Base-by-base conservation (phyloP, 805 yeast genomes). In the Torulaspora delbrueckii region DNA sequence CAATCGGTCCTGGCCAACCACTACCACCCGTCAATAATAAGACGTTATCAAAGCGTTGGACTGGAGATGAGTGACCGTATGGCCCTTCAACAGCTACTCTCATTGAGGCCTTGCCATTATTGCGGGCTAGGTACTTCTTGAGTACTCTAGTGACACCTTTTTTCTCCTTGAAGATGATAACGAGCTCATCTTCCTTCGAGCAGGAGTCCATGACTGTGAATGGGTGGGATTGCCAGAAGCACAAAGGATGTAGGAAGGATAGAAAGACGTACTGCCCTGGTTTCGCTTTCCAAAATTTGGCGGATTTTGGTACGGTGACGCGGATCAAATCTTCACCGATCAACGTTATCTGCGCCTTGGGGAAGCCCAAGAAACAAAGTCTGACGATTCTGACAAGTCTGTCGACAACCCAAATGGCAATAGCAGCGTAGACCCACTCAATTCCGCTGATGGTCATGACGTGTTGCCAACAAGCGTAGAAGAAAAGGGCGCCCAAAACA, bases 1-100 rank as follows among this genome's bases (percentile, higher is more conserved):
- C 65, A 45, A 75, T 74, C n/a, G 78, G 71, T 1, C 80, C 86
- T 0, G 91, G 81, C 43, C 85, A 69, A 45, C 93, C 93, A 41
- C 79, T 79, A 30, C 93, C 91, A 37, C 87, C 90, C 3, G 90
- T 83, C 16, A 84, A 50, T 31, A 82, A 71, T 8, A 82, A 70
- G 6, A 81, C 75, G 46, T 76, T 73, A 40, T 79, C 76, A 53
- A 74, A 82, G 37, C 68, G 64, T 23, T 69, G 65, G n/a, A 77
- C 65, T 2, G 81, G 76, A 3, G 76, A 58, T 2, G 74, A 52
- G 31, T 70, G 69, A 1, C 91, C 87, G 56, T 85, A 84, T 2
- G 90, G 89, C 1, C 91, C 90, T 58, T 84, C 91, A 3, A 79
- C 34, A 5, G 70, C 61, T 8, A 72, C 55, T 16, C 65, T 66